Percentiles rank a stretch among this genome's conserved stretches.
phyloP scores from a whole-genome alignment of 192 early-diverging fungal species.

The Backusella liffmaniae region DNA sequence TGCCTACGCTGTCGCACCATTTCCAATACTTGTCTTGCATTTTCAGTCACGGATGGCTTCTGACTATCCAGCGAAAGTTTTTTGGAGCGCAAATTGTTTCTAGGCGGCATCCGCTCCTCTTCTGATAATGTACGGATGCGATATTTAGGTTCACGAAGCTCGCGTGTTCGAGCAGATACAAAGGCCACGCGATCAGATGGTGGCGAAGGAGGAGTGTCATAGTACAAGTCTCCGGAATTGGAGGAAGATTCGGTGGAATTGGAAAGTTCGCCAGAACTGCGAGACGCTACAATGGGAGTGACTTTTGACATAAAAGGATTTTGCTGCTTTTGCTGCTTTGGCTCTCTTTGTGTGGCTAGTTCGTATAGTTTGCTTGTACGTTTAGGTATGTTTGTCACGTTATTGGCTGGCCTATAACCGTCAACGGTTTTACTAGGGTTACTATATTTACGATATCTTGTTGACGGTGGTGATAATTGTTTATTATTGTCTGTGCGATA shows the following conservation, averaged over 20 bases:
- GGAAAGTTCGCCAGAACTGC: background rate
- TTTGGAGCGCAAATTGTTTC: background rate
- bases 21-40: conserved; percentile 3
- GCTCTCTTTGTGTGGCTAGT: background rate
- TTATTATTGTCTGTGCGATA: background rate
- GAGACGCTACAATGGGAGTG: background rate
- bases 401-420: background rate
- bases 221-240: background rate
- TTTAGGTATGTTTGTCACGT: background rate
- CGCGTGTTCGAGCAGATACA: background rate
- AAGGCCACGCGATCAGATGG: background rate
- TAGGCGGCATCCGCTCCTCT: background rate
- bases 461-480: background rate
- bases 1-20: conserved; percentile 3
- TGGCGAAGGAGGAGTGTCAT: background rate
- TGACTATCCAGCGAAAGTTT: background rate
- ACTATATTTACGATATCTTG: conserved; percentile 6
- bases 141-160: background rate
- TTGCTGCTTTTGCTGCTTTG: background rate
- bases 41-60: background rate
- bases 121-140: background rate
- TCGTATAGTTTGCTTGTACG: background rate
- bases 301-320: background rate
- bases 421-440: background rate
- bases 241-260: background rate